Conservation (phyloP, 257 asterid species). For the Datura wrightii region DNA sequence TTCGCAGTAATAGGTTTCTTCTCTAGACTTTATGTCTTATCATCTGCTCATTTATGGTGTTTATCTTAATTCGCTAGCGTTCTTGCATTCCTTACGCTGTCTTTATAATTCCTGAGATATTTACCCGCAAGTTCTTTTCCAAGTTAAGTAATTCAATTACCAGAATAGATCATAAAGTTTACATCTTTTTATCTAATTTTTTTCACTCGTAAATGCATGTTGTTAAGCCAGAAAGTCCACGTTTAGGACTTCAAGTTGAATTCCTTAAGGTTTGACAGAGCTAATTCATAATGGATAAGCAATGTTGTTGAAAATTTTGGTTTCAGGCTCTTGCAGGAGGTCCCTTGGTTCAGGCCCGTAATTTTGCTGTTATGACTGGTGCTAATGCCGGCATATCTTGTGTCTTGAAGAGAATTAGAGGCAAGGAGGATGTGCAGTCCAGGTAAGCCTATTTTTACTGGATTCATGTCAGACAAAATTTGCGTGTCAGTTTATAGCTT, state of each 20-base stretch:
- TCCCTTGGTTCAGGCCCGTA: slow-evolving; percentile 86
- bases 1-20: background rate
- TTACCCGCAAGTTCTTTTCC: background rate
- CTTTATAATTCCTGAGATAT: background rate
- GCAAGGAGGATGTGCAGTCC: slow-evolving; percentile 91
- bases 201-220: background rate
- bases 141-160: background rate
- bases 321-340: slow-evolving; percentile 89
- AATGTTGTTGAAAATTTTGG: slow-evolving; percentile 18
- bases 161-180: background rate
- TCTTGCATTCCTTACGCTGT: background rate
- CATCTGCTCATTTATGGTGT: background rate
- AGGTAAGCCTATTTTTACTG: slow-evolving; percentile 50
- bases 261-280: background rate
- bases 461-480: background rate
- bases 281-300: background rate
- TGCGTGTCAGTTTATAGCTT: background rate
- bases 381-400: slow-evolving; percentile 91
- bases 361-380: slow-evolving; percentile 95
- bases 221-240: background rate
- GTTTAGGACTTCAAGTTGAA: background rate
- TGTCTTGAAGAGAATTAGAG: slow-evolving; percentile 86
- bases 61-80: background rate
- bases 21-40: background rate
- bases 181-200: background rate